A percentile compares a stretch with the other conserved stretches of the same genome.
These are phyloP conservation scores for Kodamaea ohmeri DNA, from an alignment of 1,139 yeast genomes.

Conservation along the genomic window DNA sequence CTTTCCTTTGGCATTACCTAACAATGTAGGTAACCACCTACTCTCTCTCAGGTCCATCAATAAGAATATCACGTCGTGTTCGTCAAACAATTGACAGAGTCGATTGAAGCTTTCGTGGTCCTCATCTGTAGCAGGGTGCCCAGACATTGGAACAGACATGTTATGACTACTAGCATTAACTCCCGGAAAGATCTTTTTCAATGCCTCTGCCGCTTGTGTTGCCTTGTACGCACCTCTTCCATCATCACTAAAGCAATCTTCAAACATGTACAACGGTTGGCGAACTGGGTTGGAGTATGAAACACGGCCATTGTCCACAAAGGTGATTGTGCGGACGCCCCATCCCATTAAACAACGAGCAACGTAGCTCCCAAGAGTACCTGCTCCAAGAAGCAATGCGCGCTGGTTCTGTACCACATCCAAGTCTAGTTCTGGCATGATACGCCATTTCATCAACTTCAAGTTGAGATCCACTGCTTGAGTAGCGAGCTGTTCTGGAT, in stretches of 20 bases:
- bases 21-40: constrained; percentile 90
- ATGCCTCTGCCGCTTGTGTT: constrained; percentile 65
- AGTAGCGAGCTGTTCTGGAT: constrained; percentile 77
- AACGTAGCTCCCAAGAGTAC: constrained; percentile 92
- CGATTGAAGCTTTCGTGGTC: constrained; percentile 52
- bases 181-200: constrained; percentile 74
- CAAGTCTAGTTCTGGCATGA: constrained; percentile 77
- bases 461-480: constrained; percentile 91
- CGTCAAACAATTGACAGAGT: constrained; percentile 52
- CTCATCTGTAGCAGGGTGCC: constrained; percentile 72
- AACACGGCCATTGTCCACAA: constrained; percentile 85
- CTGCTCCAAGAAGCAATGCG: constrained; percentile 87
- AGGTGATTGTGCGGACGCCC: constrained; percentile 84
- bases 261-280: constrained; percentile 78
- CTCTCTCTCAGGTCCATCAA: constrained; percentile 94
- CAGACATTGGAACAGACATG: constrained; percentile 91
- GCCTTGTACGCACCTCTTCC: constrained; percentile 71
- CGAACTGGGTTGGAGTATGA: constrained; percentile 95
- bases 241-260: constrained; percentile 65
- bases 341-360: constrained; percentile 84
- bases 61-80: constrained; percentile 74
- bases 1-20: constrained; percentile 65
- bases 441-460: constrained; percentile 94
- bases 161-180: constrained; percentile 60
- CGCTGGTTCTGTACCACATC: constrained; percentile 58